Base-by-base conservation (phyloP, 116 monocot genomes). In the Papilionanthe hybrid region DNA sequence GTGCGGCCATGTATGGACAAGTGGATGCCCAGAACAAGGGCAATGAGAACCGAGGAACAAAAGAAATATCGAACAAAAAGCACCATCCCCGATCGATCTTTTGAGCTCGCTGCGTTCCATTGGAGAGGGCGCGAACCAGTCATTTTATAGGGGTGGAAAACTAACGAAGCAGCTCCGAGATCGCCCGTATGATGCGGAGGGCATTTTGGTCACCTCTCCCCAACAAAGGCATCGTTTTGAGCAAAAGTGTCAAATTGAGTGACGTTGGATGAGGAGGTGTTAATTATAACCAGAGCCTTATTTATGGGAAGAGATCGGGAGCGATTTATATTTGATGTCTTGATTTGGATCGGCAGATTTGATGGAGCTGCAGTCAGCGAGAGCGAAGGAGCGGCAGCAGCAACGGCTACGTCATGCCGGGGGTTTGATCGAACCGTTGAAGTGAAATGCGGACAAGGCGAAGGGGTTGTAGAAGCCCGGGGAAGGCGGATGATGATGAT, bases 321-420 rank as follows among this genome's bases (percentile, higher is more conserved):
- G 47, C 15, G 49, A 44, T 73, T 71, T 71, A 18, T 71, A 5
- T 29, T 41, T 15, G 44, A 75, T 28, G 47, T 9, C 75, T 75
- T 28, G 75, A 75, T 75, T 75, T 75, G 75, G 75, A 48, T 50
- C 28, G 12, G 49, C 5, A 4, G 75, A 75, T 75, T 75, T 75
- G 75, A 75, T n/a, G 49, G 75, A 75, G 27, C 42, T 47, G 27
- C 75, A 75, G 37, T 37, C 37, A 37, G 37, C 37, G 4, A 4
- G 37, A 2, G 37, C 1, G 37, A 37, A 37, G 37, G 37, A 37
- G 75, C 18, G 49, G 37, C 23, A 9, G 63, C 37, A 69, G 30
- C 37, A 5, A 5, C 69, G 32, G 69, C 69, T 32, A 17, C 69
- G 68, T 68, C 68, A 11, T 49, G 49, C 49, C 9, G 4, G 18